Evolutionary conservation across 1,284 basidiomycete genomes (phyloP).

Genomic region (Cryptococcus neoformans): DNA sequence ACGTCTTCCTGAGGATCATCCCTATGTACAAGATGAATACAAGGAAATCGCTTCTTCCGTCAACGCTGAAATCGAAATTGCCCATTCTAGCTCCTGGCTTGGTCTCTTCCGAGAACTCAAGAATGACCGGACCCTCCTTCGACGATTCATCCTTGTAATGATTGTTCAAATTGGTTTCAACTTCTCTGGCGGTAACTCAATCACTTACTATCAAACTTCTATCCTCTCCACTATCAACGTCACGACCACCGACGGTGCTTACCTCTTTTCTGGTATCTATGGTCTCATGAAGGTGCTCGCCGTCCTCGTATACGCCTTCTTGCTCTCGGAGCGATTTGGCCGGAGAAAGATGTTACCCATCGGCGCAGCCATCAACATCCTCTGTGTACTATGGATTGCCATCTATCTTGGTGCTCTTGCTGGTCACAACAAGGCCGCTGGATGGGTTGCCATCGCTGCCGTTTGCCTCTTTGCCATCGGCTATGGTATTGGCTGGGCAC

Average conservation of each 20-base stretch:
- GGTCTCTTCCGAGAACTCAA: conserved; percentile 2
- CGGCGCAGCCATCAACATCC: conserved; percentile 10
- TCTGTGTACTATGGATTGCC: conserved; percentile 13
- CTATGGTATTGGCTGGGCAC: conserved; percentile 16
- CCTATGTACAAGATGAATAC: too few species aligned
- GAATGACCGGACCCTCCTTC: conserved; percentile 3
- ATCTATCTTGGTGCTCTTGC: conserved; percentile 13
- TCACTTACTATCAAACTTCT: conserved; percentile 11
- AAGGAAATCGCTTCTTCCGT: too few species aligned
- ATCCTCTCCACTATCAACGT: conserved; percentile 12
- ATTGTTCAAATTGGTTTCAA: conserved; percentile 15
- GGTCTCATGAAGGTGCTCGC: conserved; percentile 16
- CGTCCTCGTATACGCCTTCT: conserved; percentile 14
- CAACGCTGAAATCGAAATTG: neutral
- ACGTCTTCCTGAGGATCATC: too few species aligned
- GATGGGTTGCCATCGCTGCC: conserved; percentile 11
- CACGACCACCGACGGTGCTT: conserved; percentile 6
- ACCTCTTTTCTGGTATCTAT: conserved; percentile 18
- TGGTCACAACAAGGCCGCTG: conserved; percentile 9
- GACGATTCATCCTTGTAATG: conserved; percentile 2
- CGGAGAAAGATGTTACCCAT: conserved; percentile 11
- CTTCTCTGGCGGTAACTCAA: conserved; percentile 16
- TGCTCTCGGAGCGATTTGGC: conserved; percentile 10
- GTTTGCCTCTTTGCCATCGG: conserved; percentile 15
- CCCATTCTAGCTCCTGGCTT: conserved; percentile 3